Conservation (phyloP, 176 grass and related monocot species). For the Hordeum marinum region DNA sequence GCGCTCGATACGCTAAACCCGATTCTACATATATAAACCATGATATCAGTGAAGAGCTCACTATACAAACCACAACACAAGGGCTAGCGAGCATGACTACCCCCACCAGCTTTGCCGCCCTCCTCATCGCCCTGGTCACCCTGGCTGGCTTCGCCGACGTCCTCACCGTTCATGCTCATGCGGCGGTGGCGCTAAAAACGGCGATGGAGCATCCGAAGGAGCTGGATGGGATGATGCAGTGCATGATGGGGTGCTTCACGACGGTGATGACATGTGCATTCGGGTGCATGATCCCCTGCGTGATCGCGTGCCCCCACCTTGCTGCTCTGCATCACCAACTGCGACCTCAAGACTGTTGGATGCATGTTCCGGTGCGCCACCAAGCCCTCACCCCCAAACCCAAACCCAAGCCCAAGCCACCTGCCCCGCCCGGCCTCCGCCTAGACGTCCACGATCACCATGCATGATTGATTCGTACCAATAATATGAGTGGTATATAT, state of each 20-base stretch:
- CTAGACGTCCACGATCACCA: not conserved
- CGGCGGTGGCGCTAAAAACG: too few relatives aligned
- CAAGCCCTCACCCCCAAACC: not conserved
- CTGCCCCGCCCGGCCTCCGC: not conserved
- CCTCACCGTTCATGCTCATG: too few relatives aligned
- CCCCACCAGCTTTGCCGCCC: too few relatives aligned
- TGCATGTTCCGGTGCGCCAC: constrained; percentile 22
- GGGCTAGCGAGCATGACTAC: too few relatives aligned
- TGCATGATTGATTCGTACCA: not conserved
- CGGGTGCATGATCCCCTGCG: constrained; percentile 22
- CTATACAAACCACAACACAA: too few relatives aligned
- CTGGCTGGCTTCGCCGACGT: too few relatives aligned
- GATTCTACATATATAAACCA: too few relatives aligned
- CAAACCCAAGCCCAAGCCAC: not conserved
- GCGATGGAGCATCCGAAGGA: not conserved
- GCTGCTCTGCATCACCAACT: constrained; percentile 37
- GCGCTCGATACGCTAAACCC: too few relatives aligned
- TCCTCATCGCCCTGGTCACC: too few relatives aligned
- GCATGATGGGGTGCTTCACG: constrained; percentile 34
- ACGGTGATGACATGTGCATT: constrained; percentile 21
- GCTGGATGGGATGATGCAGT: not conserved
- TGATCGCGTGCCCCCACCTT: not conserved
- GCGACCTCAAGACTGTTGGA: constrained; percentile 30
- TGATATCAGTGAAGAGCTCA: too few relatives aligned
- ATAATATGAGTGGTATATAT: not conserved